Evolutionary conservation across 2,329 filamentous ascomycete species (phyloP).

Genomic region (Arthroderma sp.): DNA sequence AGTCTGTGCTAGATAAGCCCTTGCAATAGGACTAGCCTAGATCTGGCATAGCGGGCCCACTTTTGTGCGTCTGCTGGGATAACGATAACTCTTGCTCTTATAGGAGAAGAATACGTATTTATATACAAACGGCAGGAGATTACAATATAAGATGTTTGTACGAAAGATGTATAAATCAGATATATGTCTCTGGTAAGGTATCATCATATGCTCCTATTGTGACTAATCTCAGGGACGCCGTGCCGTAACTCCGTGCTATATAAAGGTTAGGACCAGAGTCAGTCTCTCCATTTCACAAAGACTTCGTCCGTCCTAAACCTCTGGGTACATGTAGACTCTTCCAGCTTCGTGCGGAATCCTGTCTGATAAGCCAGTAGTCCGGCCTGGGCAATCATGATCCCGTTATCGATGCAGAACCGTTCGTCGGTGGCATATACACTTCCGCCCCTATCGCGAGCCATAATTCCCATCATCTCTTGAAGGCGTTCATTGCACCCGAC

Average conservation of each 20-base stretch:
- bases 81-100: no score
- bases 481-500: conserved; percentile 90
- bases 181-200: not conserved
- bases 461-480: conserved; percentile 96
- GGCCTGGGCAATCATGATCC: conserved; percentile 98
- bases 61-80: no score
- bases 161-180: not conserved
- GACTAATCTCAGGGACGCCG: not conserved
- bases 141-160: not conserved
- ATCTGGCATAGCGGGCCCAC: not conserved
- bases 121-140: no score
- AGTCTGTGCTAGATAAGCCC: not conserved
- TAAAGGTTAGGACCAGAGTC: conserved; percentile 9
- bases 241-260: not conserved
- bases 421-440: conserved; percentile 93
- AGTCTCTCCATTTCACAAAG: conserved; percentile 64
- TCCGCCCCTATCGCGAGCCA: conserved; percentile 79
- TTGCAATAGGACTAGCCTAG: not conserved
- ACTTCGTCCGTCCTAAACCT: conserved; percentile 75
- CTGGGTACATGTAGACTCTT: conserved; percentile 75
- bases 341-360: conserved; percentile 63
- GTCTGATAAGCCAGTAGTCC: conserved; percentile 74
- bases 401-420: conserved; percentile 96
- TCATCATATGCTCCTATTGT: not conserved
- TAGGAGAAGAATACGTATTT: no score